A percentile compares a stretch with the other conserved stretches of the same genome.
phyloP scores from a whole-genome alignment of 1,139 yeast genomes.

The Blastobotrys indianensis region DNA sequence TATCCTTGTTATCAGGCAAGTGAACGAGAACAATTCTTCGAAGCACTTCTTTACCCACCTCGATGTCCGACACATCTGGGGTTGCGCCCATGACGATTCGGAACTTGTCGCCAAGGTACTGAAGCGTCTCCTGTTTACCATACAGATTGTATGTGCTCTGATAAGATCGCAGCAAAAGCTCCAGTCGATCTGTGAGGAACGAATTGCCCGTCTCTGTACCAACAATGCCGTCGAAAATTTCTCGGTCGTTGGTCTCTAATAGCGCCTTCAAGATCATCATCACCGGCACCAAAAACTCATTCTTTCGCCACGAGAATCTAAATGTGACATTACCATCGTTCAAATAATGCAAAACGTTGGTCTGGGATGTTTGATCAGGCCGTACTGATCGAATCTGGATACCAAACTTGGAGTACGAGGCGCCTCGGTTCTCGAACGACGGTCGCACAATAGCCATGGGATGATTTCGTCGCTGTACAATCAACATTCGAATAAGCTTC shows the following conservation, averaged over 20 bases:
- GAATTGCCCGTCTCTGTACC: slow-evolving; percentile 85
- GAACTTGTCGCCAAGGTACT: slow-evolving; percentile 92
- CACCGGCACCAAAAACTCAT: slow-evolving; percentile 90
- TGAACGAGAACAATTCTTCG: slow-evolving; percentile 86
- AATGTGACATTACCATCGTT: slow-evolving; percentile 95
- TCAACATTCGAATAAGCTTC: slow-evolving; percentile 91
- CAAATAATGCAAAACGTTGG: slow-evolving; percentile 91
- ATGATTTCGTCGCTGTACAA: slow-evolving; percentile 95
- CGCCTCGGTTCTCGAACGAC: slow-evolving; percentile 90
- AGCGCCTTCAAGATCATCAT: slow-evolving; percentile 89
- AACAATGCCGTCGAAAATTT: slow-evolving; percentile 91
- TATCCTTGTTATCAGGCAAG: slow-evolving; percentile 52
- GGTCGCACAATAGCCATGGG: slow-evolving; percentile 98
- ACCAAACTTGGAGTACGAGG: slow-evolving; percentile 83
- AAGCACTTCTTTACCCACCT: slow-evolving; percentile 83
- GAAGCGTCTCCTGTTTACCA: slow-evolving; percentile 81
- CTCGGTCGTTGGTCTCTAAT: slow-evolving; percentile 85
- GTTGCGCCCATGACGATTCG: slow-evolving; percentile 88
- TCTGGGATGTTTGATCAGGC: slow-evolving; percentile 96
- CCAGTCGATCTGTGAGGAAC: slow-evolving; percentile 96
- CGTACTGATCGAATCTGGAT: slow-evolving; percentile 90
- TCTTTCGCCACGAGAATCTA: slow-evolving; percentile 95
- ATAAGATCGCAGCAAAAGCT: slow-evolving; percentile 80
- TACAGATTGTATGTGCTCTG: slow-evolving; percentile 64
- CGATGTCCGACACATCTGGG: slow-evolving; percentile 80